A percentile compares a stretch with the other conserved stretches of the same genome.
Conservation (phyloP, 2,329 filamentous ascomycete species). For the Curvularia hawaiiensis region DNA sequence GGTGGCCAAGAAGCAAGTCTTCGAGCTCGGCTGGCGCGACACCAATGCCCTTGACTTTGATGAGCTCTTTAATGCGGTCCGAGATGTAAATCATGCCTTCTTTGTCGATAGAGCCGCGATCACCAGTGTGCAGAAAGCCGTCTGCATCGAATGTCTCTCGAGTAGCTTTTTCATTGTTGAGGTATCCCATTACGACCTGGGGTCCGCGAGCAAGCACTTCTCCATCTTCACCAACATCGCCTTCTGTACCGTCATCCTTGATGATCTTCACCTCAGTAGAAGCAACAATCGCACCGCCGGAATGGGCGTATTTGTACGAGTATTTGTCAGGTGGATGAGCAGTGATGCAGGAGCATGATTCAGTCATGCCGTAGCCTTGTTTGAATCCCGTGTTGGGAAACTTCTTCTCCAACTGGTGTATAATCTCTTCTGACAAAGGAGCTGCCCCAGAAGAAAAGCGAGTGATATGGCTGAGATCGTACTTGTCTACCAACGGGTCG, state of each 20-base stretch:
- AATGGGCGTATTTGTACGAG: constrained; percentile 62
- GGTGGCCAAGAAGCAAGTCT: constrained; percentile 64
- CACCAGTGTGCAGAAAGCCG: constrained; percentile 63
- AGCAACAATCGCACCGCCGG: constrained; percentile 62
- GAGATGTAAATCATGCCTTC: constrained; percentile 63
- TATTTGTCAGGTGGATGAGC: constrained; percentile 63
- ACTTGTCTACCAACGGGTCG: constrained; percentile 59
- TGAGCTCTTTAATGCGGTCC: constrained; percentile 71
- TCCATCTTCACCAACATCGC: constrained; percentile 58
- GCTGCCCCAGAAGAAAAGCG: constrained; percentile 67
- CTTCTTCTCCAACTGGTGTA: constrained; percentile 59
- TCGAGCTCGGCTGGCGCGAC: constrained; percentile 69
- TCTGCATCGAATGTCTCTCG: constrained; percentile 53
- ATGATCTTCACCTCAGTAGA: constrained; percentile 66
- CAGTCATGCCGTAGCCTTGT: constrained; percentile 73
- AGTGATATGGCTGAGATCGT: constrained; percentile 61
- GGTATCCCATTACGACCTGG: constrained; percentile 58
- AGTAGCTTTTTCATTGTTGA: constrained; percentile 52
- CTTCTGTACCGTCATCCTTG: constrained; percentile 60
- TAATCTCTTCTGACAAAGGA: constrained; percentile 62
- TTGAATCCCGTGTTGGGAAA: constrained; percentile 67
- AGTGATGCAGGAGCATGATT: constrained; percentile 67
- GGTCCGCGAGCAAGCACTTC: constrained; percentile 57
- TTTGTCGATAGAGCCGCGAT: constrained; percentile 60
- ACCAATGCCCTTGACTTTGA: constrained; percentile 69